Percentiles rank a stretch among this genome's conserved stretches.
These are phyloP conservation scores for Eucalyptus urophylla DNA, from an alignment of 345 rosid species.

Conservation along the genomic window DNA sequence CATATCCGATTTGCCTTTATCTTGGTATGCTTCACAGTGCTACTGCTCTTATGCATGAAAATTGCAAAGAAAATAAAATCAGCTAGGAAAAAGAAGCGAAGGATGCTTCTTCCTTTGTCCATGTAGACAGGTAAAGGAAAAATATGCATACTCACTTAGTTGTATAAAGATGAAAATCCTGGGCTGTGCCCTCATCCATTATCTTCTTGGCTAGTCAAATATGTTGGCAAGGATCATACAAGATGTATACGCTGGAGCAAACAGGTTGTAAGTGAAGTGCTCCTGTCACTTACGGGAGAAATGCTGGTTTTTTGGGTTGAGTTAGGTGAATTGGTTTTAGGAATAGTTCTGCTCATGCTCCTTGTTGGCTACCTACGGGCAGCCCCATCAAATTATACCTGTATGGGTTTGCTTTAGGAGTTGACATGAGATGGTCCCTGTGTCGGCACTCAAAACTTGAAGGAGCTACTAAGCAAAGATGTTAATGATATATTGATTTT, in stretches of 20 bases:
- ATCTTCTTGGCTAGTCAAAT: background rate
- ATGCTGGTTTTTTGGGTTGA: background rate
- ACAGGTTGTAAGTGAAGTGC: background rate
- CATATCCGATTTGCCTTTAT: slow-evolving; percentile 55
- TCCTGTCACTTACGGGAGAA: background rate
- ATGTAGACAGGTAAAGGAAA: slow-evolving; percentile 25
- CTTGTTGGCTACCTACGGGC: background rate
- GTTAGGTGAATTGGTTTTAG: background rate
- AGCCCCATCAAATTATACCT: background rate
- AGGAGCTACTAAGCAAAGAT: background rate
- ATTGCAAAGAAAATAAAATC: slow-evolving; percentile 68
- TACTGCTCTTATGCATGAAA: slow-evolving; percentile 76
- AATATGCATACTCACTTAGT: background rate
- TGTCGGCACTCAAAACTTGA: background rate
- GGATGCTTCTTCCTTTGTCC: slow-evolving; percentile 98
- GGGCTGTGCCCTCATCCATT: background rate
- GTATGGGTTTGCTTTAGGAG: background rate
- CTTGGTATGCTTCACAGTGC: slow-evolving; percentile 57
- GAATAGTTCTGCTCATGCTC: background rate
- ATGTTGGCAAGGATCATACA: background rate
- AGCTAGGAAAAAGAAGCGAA: slow-evolving; percentile 79
- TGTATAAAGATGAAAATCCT: background rate
- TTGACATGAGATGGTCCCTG: background rate
- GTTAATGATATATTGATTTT: background rate
- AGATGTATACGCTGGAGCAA: background rate